Evolutionary conservation across 306 rosid species (phyloP), one percentile per base, ranked within the genome.

Genomic region (Cucurbita maxima): DNA sequence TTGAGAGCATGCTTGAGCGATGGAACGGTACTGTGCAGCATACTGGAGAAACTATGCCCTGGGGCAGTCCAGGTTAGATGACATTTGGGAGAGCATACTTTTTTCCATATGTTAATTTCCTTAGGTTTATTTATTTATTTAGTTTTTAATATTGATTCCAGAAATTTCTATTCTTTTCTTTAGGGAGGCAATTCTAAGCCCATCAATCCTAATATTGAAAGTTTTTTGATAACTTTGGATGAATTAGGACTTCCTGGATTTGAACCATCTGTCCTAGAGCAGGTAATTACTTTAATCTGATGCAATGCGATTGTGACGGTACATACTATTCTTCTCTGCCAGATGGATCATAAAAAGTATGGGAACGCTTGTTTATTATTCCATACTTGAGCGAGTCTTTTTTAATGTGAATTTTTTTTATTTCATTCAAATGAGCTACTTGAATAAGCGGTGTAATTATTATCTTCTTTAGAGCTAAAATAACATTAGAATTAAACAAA

Each of bases 221-320:
- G 82, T 84, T 90, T 94, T 85, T 81, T 94, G 79, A 81, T 72
- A 55, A 93, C 90, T 45, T 67, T 94, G 85, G 82, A 90, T 84
- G 95, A 87, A 76, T 61, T 94, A 81, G 97, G 95, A 76, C 80
- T 94, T 79, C 84, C 95, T 36, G 83, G 91, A 72, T 89, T 94
- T 85, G 88, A 89, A 78, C 74, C 82, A 76, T 82, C 87, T 71
- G 93, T 82, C 82, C 84, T 94, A 22, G 88, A 90, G 82, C 88
- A 90, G 97, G 98, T 94, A 87, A 51, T 52, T 75, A 30, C 80
- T 76, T 77, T 71, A 61, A 45, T 81, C 30, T 19, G 43, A 51
- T 64, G 67, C 51, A 48, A 44, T 59, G 51, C 59, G 50, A 66
- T 66, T 76, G 76, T 50, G 45, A 30, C 43, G 8, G 18, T 4